Conservation (phyloP, 169 alveolate genomes). For the Perkinsus olseni region DNA sequence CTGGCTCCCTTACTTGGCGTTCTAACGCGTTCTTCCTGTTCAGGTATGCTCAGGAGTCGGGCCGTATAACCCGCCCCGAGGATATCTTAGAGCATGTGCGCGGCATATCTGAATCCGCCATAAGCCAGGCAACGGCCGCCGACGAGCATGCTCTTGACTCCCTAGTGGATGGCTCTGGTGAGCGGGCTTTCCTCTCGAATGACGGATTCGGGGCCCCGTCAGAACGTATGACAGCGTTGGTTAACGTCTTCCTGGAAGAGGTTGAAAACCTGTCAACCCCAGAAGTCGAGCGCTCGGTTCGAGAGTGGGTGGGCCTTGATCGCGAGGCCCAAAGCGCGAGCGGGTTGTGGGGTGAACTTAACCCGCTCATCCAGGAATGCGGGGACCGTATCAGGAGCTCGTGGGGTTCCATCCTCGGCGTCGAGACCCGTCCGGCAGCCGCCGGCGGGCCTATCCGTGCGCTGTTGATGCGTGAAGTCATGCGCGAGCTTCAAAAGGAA, state of each 20-base stretch:
- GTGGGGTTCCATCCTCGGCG: neutral
- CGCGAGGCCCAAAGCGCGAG: neutral
- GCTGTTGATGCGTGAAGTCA: neutral
- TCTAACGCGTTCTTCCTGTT: too few species aligned
- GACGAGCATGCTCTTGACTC: neutral
- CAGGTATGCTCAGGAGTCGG: too few species aligned
- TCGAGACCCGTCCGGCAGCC: neutral
- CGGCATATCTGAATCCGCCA: neutral
- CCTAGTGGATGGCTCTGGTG: neutral
- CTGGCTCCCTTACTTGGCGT: too few species aligned
- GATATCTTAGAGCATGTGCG: neutral
- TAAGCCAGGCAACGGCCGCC: neutral
- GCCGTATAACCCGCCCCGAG: too few species aligned
- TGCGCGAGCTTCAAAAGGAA: neutral
- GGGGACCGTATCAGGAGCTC: neutral
- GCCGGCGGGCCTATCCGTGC: neutral
- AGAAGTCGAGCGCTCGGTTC: neutral
- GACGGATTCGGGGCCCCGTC: neutral
- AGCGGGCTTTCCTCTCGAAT: neutral
- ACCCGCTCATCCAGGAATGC: neutral
- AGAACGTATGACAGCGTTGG: neutral
- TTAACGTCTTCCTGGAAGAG: neutral
- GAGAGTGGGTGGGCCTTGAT: neutral
- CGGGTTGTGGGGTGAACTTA: neutral
- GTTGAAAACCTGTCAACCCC: neutral